phyloP scores from a whole-genome alignment of 768 basidiomycete genomes.

The Serendipita vermifera region DNA sequence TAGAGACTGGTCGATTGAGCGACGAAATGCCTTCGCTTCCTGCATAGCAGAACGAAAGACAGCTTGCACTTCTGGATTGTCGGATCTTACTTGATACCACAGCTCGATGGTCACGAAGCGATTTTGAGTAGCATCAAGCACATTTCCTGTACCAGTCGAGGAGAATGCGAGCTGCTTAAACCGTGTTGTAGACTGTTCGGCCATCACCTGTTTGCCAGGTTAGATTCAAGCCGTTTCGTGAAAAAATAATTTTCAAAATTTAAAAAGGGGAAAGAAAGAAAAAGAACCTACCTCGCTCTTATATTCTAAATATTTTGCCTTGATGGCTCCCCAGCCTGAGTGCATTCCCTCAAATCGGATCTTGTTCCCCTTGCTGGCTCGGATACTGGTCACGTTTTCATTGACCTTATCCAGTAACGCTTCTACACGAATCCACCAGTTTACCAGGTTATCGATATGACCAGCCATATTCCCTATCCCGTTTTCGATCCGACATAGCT shows the following conservation, averaged over 20 bases:
- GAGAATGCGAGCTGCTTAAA: too few relatives aligned
- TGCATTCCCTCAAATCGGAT: background rate
- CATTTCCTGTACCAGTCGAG: too few relatives aligned
- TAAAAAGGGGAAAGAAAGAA: too few relatives aligned
- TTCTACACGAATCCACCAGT: background rate
- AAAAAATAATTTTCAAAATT: too few relatives aligned
- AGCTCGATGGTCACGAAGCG: too few relatives aligned
- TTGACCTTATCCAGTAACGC: background rate
- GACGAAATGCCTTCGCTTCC: background rate
- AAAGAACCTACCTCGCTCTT: background rate
- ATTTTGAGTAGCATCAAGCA: too few relatives aligned
- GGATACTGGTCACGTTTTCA: background rate
- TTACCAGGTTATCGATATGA: background rate
- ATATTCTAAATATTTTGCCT: background rate
- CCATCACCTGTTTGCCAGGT: too few relatives aligned
- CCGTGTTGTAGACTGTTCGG: too few relatives aligned
- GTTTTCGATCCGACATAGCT: background rate
- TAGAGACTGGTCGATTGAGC: background rate
- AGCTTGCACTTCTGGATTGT: background rate
- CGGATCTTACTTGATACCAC: too few relatives aligned
- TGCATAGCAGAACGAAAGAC: background rate
- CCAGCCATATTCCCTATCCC: background rate
- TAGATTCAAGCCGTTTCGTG: too few relatives aligned
- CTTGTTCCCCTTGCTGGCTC: background rate
- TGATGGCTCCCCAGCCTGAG: background rate